Evolutionary conservation across 208 protist species (phyloP), one percentile per base, ranked within the genome.

Genomic region (Kentomonas sorsogonicus): DNA sequence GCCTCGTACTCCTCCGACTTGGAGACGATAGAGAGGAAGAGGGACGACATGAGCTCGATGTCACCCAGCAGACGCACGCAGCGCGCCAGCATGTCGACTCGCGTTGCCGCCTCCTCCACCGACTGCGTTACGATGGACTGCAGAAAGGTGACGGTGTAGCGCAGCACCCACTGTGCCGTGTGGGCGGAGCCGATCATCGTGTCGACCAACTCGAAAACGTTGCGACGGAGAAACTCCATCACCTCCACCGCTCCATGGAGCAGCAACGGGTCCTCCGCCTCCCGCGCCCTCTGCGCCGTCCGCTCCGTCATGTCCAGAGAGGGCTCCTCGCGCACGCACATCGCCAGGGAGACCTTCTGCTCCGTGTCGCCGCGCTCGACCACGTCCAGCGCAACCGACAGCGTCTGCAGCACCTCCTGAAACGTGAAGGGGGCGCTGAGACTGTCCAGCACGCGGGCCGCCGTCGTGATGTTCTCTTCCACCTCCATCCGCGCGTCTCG

Each of bases 131-230:
- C 9, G 1, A 86, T 48, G 18, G 82, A 79, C 20, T 78, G 72
- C 11, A 95, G 60, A 53, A 89, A 95, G 22, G 66, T 69, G 56
- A 92, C 74, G 23, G 85, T 92, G 73, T 92, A 95, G 60, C 88
- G 83, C 40, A 90, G 33, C 60, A 92, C 82, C 88, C 88, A 95
- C 55, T 87, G 78, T 29, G 75, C 81, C 6, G 80, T 72, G 55
- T 95, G 80, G 13, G 77, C 58, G 13, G 68, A 60, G 6, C 72
- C 61, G 29, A 85, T 47, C 1, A 82, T 48, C 10, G 65, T 31
- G 48, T 82, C 74, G 10, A 72, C 72, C 3, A 71, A 44, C 0
- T 72, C 67, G 41, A 89, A 44, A 5, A 95, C 41, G 2, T 68
- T 27, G 38, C 76, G 39, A 15, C 76, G 61, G 2, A 76, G 65